These are phyloP conservation scores for Mycena alexandri DNA, from an alignment of 768 basidiomycete genomes.

Conservation along the genomic window DNA sequence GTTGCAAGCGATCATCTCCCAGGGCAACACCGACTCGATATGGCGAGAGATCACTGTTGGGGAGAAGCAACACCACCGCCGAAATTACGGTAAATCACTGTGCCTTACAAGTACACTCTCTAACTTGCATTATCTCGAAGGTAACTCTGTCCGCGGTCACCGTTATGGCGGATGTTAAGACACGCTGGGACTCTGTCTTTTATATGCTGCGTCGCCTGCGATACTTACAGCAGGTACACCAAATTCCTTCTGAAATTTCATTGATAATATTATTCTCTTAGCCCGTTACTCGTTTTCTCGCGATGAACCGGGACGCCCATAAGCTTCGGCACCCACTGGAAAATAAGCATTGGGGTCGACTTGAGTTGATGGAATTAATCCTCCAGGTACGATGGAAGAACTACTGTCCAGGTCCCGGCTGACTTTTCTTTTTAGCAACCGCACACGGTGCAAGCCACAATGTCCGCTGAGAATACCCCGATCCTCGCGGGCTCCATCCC, in stretches of 20 bases:
- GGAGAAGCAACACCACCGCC: conserved; percentile 20
- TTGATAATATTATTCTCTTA: conserved; percentile 13
- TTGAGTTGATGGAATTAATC: conserved; percentile 8
- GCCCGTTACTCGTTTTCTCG: conserved; percentile 12
- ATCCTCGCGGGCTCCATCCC: conserved; percentile 15
- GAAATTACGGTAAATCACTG: conserved; percentile 17
- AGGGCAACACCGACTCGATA: conserved; percentile 16
- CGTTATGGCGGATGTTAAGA: conserved; percentile 12
- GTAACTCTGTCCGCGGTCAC: conserved; percentile 12
- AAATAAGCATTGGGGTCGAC: conserved; percentile 9
- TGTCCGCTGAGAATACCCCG: conserved; percentile 10
- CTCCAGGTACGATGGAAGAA: conserved; percentile 4
- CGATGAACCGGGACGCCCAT: conserved; percentile 13
- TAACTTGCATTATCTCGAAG: conserved; percentile 14
- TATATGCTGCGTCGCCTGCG: conserved; percentile 16
- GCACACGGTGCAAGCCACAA: conserved; percentile 7
- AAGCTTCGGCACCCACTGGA: conserved; percentile 12
- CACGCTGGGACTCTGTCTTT: conserved; percentile 16
- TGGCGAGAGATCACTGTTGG: conserved; percentile 22
- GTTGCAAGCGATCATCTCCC: conserved; percentile 22
- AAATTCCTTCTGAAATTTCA: conserved; percentile 21
- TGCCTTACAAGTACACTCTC: conserved; percentile 11
- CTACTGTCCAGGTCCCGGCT: conserved; percentile 1
- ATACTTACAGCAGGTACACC: conserved; percentile 22
- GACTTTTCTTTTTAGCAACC: conserved; percentile 15